Percentiles rank a stretch among this genome's conserved stretches.
phyloP scores from a whole-genome alignment of 345 rosid species.

The Arabis alpina region DNA sequence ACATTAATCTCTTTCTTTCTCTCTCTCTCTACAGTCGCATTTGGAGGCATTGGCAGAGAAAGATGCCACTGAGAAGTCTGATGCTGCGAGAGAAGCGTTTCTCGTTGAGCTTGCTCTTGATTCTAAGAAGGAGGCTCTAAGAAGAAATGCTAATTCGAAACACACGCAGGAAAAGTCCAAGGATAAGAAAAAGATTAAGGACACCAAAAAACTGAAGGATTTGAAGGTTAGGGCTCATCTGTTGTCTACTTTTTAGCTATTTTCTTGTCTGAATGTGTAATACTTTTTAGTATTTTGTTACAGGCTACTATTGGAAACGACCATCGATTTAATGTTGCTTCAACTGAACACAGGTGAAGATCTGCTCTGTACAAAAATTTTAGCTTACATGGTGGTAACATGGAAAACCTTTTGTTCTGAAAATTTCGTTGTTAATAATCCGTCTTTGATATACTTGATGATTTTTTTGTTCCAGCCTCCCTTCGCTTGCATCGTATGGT shows the following conservation, averaged over 20 bases:
- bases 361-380: neutral
- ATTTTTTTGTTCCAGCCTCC: slow-evolving; percentile 60
- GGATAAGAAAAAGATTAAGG: slow-evolving; percentile 84
- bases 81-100: slow-evolving; percentile 97
- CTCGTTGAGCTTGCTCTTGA: slow-evolving; percentile 93
- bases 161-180: slow-evolving; percentile 76
- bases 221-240: slow-evolving; percentile 56
- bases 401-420: slow-evolving; percentile 13
- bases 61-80: slow-evolving; percentile 95
- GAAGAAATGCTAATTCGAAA: slow-evolving; percentile 62
- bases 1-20: slow-evolving; percentile 5
- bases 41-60: slow-evolving; percentile 93
- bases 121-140: slow-evolving; percentile 66
- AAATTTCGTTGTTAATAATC: slow-evolving; percentile 6
- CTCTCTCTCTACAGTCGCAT: slow-evolving; percentile 53
- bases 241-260: slow-evolving; percentile 7
- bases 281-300: slow-evolving; percentile 33
- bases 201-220: slow-evolving; percentile 71
- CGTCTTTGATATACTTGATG: slow-evolving; percentile 32
- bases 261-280: slow-evolving; percentile 20
- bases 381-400: slow-evolving; percentile 23
- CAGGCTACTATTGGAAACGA: slow-evolving; percentile 59
- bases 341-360: slow-evolving; percentile 58
- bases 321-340: slow-evolving; percentile 51
- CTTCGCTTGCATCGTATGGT: slow-evolving; percentile 56